phyloP scores from a whole-genome alignment of 768 basidiomycete species.

The Artomyces pyxidatus region DNA sequence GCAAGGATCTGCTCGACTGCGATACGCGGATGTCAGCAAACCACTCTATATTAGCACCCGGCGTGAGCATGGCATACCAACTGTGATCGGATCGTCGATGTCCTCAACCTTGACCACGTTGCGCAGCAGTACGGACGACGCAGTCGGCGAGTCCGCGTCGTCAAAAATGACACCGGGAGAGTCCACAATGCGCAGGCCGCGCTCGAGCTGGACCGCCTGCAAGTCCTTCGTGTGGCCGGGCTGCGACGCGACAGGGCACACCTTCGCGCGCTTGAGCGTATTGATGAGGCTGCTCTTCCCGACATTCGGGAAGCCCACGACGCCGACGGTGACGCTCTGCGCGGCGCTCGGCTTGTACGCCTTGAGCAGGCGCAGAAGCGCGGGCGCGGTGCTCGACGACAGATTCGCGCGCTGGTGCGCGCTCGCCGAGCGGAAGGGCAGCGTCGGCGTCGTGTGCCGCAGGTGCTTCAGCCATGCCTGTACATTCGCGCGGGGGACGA shows the following conservation, averaged over 20 bases:
- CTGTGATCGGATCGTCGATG: constrained; percentile 81
- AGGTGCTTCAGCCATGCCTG: constrained; percentile 86
- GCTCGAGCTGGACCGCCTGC: constrained; percentile 87
- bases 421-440: constrained; percentile 81
- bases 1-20: constrained; percentile 81
- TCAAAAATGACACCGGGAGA: constrained; percentile 98
- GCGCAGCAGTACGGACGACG: constrained; percentile 60
- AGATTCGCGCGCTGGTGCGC: constrained; percentile 76
- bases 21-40: background rate
- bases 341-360: constrained; percentile 62
- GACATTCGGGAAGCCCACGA: constrained; percentile 96
- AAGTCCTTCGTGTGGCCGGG: constrained; percentile 91
- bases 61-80: constrained; percentile 45
- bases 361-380: constrained; percentile 76
- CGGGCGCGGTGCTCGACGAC: constrained; percentile 66
- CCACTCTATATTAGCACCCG: background rate
- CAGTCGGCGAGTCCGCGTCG: constrained; percentile 39
- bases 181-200: constrained; percentile 86
- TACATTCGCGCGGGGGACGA: constrained; percentile 83
- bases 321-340: constrained; percentile 75
- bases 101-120: constrained; percentile 91
- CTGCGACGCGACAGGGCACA: constrained; percentile 91
- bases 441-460: constrained; percentile 86
- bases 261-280: constrained; percentile 80
- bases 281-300: constrained; percentile 96